Evolutionary conservation across 1,284 basidiomycete genomes (phyloP).

Genomic region (Tilletia walkeri): DNA sequence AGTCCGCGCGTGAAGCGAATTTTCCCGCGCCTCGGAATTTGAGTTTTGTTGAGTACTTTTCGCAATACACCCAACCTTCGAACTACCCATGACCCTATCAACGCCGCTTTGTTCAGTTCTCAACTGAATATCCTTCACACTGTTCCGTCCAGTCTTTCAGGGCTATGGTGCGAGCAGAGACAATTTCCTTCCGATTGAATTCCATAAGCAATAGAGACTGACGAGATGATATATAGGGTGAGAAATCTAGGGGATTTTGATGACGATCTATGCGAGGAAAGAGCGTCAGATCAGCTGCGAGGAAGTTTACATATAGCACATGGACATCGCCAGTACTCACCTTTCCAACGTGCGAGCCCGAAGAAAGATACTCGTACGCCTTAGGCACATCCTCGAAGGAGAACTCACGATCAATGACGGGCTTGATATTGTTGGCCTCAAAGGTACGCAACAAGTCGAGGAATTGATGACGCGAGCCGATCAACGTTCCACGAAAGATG

Average conservation of each 20-base stretch:
- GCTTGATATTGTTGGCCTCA: conserved; percentile 57
- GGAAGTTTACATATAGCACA: background rate
- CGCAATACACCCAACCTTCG: too few relatives aligned
- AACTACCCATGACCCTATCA: too few relatives aligned
- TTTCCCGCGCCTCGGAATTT: too few relatives aligned
- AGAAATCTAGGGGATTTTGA: conserved; percentile 20
- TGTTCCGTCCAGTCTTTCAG: too few relatives aligned
- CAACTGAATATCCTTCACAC: too few relatives aligned
- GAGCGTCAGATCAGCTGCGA: background rate
- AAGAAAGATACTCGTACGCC: conserved; percentile 60
- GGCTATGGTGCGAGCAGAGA: too few relatives aligned
- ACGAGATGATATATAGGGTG: too few relatives aligned
- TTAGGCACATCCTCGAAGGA: conserved; percentile 60
- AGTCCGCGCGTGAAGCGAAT: too few relatives aligned
- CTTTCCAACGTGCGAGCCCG: conserved; percentile 42
- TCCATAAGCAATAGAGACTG: too few relatives aligned
- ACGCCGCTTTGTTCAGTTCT: too few relatives aligned
- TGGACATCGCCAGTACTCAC: background rate
- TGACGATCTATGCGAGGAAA: conserved; percentile 27
- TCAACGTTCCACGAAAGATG: conserved; percentile 56
- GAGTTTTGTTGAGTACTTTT: too few relatives aligned
- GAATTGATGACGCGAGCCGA: conserved; percentile 58
- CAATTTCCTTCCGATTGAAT: too few relatives aligned
- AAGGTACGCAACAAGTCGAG: conserved; percentile 61
- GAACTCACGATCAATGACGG: conserved; percentile 63